Evolutionary conservation across 495 filamentous ascomycete species (phyloP).

Genomic region (Pyronema omphalodes): DNA sequence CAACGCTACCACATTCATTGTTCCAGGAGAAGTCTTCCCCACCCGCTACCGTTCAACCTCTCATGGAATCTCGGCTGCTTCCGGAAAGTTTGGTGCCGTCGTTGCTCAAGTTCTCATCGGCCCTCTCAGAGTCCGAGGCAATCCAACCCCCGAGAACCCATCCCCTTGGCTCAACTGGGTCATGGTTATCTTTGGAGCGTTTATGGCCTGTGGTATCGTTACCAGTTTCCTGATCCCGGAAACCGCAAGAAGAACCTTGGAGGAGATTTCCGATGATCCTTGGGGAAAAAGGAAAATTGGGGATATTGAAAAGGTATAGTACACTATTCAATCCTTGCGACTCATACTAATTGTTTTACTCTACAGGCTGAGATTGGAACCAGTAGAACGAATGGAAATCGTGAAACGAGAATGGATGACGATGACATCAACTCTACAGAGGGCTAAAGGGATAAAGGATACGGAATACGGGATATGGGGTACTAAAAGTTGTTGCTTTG

Average conservation of each 20-base stretch:
- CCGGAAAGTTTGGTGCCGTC: slow-evolving; percentile 70
- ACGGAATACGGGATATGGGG: too few species aligned
- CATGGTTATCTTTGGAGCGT: slow-evolving; percentile 60
- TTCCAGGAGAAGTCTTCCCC: slow-evolving; percentile 78
- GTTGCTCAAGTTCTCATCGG: slow-evolving; percentile 35
- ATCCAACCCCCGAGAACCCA: slow-evolving; percentile 23
- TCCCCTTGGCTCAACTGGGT: slow-evolving; percentile 57
- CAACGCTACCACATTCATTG: slow-evolving; percentile 77
- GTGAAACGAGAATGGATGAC: too few species aligned
- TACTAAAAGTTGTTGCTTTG: too few species aligned
- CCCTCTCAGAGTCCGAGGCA: slow-evolving; percentile 30
- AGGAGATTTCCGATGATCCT: slow-evolving; percentile 34
- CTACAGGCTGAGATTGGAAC: too few species aligned
- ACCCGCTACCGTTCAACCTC: slow-evolving; percentile 71
- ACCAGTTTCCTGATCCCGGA: slow-evolving; percentile 53
- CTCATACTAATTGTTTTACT: too few species aligned
- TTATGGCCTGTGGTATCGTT: slow-evolving; percentile 54
- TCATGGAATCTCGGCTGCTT: slow-evolving; percentile 67
- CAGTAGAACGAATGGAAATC: too few species aligned
- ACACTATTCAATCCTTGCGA: too few species aligned
- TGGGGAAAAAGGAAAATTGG: slow-evolving; percentile 20
- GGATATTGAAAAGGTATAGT: not conserved
- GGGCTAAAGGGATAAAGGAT: too few species aligned
- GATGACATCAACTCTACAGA: too few species aligned
- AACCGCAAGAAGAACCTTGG: slow-evolving; percentile 50